Evolutionary conservation across 225 moss, liverwort and hornwort species (phyloP).

Genomic region (Lunularia cruciata): DNA sequence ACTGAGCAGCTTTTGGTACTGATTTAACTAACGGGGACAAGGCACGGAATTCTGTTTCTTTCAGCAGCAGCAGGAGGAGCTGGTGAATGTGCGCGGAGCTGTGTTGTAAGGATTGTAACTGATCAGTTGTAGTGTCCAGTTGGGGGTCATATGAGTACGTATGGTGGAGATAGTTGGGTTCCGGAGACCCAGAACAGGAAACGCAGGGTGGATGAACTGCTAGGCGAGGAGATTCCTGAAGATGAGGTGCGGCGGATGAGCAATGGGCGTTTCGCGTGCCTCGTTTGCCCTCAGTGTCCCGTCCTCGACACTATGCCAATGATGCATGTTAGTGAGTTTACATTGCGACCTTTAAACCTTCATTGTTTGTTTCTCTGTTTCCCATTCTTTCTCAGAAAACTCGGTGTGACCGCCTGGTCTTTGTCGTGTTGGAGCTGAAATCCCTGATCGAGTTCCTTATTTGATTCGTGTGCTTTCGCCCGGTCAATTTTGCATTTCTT

Average conservation of each 20-base stretch:
- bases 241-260: slow-evolving; percentile 59
- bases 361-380: not conserved
- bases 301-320: slow-evolving; percentile 71
- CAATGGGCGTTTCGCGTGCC: slow-evolving; percentile 69
- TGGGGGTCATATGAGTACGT: slow-evolving; percentile 62
- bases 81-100: too few relatives aligned
- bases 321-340: slow-evolving; percentile 51
- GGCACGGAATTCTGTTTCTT: too few relatives aligned
- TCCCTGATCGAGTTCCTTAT: too few relatives aligned
- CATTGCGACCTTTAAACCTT: not conserved
- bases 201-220: slow-evolving; percentile 60
- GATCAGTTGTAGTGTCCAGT: too few relatives aligned
- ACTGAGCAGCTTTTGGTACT: too few relatives aligned
- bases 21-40: too few relatives aligned
- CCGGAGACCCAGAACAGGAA: slow-evolving; percentile 68
- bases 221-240: slow-evolving; percentile 54
- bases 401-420: too few relatives aligned
- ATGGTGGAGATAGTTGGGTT: slow-evolving; percentile 80
- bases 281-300: slow-evolving; percentile 65
- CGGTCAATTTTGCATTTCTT: too few relatives aligned
- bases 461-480: too few relatives aligned
- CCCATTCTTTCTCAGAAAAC: not conserved
- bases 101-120: too few relatives aligned
- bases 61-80: too few relatives aligned
- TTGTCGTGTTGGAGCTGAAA: too few relatives aligned